Evolutionary conservation across 164 flowering plant species (phyloP), one percentile per base, ranked within the genome.

Genomic region (Aristolochia californica): DNA sequence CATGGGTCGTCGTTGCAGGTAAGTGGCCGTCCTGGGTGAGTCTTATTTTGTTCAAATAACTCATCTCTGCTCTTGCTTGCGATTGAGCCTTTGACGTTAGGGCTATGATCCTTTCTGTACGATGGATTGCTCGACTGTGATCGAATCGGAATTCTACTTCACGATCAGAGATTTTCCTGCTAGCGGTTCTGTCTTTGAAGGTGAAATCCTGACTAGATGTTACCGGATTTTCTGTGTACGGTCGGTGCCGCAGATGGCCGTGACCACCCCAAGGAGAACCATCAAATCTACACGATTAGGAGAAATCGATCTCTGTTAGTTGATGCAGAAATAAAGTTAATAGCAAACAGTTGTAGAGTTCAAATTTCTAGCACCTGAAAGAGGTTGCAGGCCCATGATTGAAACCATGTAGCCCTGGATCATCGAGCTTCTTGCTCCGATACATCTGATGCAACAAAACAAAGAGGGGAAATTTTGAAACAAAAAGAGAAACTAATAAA

Each of bases 341-440:
- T 34, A 8, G 40, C 4, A 12, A 23, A 23, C 14, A 10, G 20
- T 13, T 20, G 7, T 7, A 20, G 12, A 5, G 12, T 23, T 51
- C 23, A 3, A 43, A 12, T 14, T 57, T 61, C 40, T 5, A n/a
- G 40, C 55, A 82, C 87, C 83, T 64, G 70, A 72, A 72, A 62
- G 21, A 65, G 40, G 73, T 64, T 62, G 50, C 58, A 43, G 72
- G 52, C 27, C 77, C 69, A 43, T 63, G 77, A 58, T 72, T 68
- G 43, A 58, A 68, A 18, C 67, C 70, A 59, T 80, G 88, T 16
- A 82, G 63, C 49, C 79, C 68, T 0, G 72, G 69, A n/a, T 80
- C 91, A 45, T 85, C 91, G 0, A 74, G 72, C 81, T 83, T 90
- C 79, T 84, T 85, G 87, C 91, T 90, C 64, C 97, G 75, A 50